Evolutionary conservation across 2,329 filamentous ascomycete species (phyloP), one percentile per base, ranked within the genome.

Genomic region (Phaeosphaeriaceae sp.): DNA sequence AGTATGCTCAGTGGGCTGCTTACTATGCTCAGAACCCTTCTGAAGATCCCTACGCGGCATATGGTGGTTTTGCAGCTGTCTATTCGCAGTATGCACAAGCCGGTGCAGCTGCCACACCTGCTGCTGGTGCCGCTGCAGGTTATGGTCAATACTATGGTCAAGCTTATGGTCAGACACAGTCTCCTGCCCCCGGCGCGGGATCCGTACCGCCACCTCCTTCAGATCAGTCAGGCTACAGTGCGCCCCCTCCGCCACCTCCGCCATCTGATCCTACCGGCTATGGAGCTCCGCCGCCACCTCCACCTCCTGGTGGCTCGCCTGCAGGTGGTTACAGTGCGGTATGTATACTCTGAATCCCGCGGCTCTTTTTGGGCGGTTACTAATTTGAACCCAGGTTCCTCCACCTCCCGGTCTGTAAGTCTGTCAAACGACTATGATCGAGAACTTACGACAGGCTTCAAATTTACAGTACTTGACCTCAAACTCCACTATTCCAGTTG

Each of bases 21-120:
- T 72, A 72, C 57, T 72, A 74, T 55, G 84, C 84, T 33, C 87
- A 55, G 86, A 90, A 36, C 89, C 63, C 96, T 94, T 75, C 89
- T 89, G 82, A 86, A 62, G 92, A 97, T 71, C 94, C 93, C 0
- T 97, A 97, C 76, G 92, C 92, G 44, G 88, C 91, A 9, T 97
- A 95, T 68, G 94, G 94, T 61, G 94, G 94, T 54, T 97, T 76
- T 49, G 66, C 75, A 17, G 66, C 62, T 49, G 62, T 68, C 36
- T 61, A 67, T 56, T 61, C 63, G 9, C 63, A 65, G 11, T 78
- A 79, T 53, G 57, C 71, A 49, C 67, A 69, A 48, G 20, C 33
- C 21, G n/a, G 22, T n/a, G 20, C 46, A 27, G 46, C 17, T 15
- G 11, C 46, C 27, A 17, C 13, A 20, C 25, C 25, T 15, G 25